Base-by-base conservation (phyloP, 2,329 filamentous ascomycete species). In the Ophiostoma tasmaniense region DNA sequence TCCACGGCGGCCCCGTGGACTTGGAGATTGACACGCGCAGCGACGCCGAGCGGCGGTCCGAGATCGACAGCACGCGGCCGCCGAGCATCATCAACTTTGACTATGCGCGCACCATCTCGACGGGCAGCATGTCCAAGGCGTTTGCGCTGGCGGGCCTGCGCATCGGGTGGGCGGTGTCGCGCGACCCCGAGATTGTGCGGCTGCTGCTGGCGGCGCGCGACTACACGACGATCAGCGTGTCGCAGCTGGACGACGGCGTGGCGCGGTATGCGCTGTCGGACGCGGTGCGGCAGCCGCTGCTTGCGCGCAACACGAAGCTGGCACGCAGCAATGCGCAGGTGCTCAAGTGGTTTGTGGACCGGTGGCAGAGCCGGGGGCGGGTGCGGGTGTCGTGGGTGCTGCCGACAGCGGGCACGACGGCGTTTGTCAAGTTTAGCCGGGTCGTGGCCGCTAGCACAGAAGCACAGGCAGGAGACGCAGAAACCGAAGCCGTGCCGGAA, bases 161-260 rank as follows among this genome's bases (percentile, higher is more conserved):
- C 0, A 79, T 93, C 1, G 93, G 93, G 39, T 97, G 93, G 93
- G 83, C 94, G 70, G 91, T 90, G 3, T 89, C 88, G 17, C 86
- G 86, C 33, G 85, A 87, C 76, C 75, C 76, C 5, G 79, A 80
- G 0, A 82, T 96, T 69, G 83, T 94, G 67, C 84, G 88, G 66
- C 80, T 83, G 17, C 82, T 90, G 71, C 87, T 89, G 13, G 78
- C 81, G 17, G 88, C 88, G 1, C 83, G 92, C 55, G 89, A 95
- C 77, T 96, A 95, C 80, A 96, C 91, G 3, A 93, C 90, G 33
- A 96, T 96, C 74, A 90, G 89, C 52, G 91, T 96, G 0, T 91
- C 90, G n/a, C 87, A 89, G 75, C 80, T 97, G 7, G 92, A 96
- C 76, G 91, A 96, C 76, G 84, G 86, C 66, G 82, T 96, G 13